Base-by-base conservation (phyloP, 2,329 filamentous ascomycete genomes). In the Monilinia laxa region DNA sequence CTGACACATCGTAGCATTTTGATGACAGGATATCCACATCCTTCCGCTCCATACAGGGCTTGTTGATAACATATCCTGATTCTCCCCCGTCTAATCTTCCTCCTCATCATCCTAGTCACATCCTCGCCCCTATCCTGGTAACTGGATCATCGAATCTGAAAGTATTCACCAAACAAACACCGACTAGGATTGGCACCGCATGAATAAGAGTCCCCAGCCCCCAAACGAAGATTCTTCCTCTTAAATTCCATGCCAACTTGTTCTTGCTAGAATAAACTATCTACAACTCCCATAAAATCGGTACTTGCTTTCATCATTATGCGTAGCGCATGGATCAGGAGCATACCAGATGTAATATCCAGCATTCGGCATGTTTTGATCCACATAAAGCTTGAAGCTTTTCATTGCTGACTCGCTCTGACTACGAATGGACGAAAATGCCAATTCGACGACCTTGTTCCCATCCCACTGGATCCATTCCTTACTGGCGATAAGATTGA, bases 311-410 rank as follows among this genome's bases (percentile, higher is more conserved):
- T 23, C 16, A 28, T 31, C 20, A 52, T 40, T 11, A 23, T 42
- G 16, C 20, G 52, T 42, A 49, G 51, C 52, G 35, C 70, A 71
- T 18, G 70, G 70, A 65, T 72, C 70, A 20, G 31, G 68, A 51
- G 31, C 64, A 55, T 68, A 72, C 25, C 58, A 51, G 47, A 71
- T 56, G 18, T 3, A 28, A 35, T 59, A 65, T 14, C 49, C 63
- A 18, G 47, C 25, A 28, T 35, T 23, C 6, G 47, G 40, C 14
- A 49, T 62, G 11, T 31, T 49, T 42, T 65, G 40, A 14, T 45
- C 31, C 45, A 42, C 52, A 38, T 53, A 38, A 31, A 52, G 49
- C 9, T 14, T 59, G 60, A 67, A 62, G 18, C 49, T 52, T 18
- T 51, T 62, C 11, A 56, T 38, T 18, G 64, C 68, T 11, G 51